Evolutionary conservation across 1,139 yeast species (phyloP).

Genomic region (Petasospora fabianii): DNA sequence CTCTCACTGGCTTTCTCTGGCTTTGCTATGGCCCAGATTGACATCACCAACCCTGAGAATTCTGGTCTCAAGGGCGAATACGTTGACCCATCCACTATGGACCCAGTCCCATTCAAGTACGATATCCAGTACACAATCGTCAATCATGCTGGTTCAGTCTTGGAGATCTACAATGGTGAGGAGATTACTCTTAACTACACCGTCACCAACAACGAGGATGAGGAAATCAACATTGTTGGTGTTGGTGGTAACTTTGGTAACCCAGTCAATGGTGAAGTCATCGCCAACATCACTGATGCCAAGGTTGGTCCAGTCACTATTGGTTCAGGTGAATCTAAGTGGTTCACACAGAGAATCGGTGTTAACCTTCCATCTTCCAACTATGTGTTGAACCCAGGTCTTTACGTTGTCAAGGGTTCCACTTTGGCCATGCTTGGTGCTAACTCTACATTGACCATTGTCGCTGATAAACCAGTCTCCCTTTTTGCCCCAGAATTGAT

Average conservation of each 20-base stretch:
- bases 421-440: constrained; percentile 56
- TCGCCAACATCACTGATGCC: constrained; percentile 62
- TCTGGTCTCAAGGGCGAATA: constrained; percentile 19
- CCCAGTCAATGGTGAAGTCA: constrained; percentile 46
- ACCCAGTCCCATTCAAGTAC: constrained; percentile 31
- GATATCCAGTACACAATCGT: constrained; percentile 39
- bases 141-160: constrained; percentile 37
- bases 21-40: constrained; percentile 17
- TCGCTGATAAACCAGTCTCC: constrained; percentile 66
- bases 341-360: constrained; percentile 51
- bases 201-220: constrained; percentile 55
- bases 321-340: constrained; percentile 44
- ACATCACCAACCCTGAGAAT: constrained; percentile 17
- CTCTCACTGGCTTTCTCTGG: constrained; percentile 7
- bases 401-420: constrained; percentile 51
- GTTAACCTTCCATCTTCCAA: constrained; percentile 55
- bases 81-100: constrained; percentile 19
- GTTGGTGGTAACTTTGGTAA: constrained; percentile 70
- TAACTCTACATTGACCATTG: constrained; percentile 52
- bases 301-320: constrained; percentile 60
- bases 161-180: constrained; percentile 45
- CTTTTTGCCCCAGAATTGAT: constrained; percentile 71
- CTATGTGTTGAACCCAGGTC: constrained; percentile 58
- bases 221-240: constrained; percentile 57
- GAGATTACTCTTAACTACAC: constrained; percentile 51